Evolutionary conservation across 2,329 filamentous ascomycete species (phyloP), one percentile per base, ranked within the genome.

Genomic region (Massarina eburnea): DNA sequence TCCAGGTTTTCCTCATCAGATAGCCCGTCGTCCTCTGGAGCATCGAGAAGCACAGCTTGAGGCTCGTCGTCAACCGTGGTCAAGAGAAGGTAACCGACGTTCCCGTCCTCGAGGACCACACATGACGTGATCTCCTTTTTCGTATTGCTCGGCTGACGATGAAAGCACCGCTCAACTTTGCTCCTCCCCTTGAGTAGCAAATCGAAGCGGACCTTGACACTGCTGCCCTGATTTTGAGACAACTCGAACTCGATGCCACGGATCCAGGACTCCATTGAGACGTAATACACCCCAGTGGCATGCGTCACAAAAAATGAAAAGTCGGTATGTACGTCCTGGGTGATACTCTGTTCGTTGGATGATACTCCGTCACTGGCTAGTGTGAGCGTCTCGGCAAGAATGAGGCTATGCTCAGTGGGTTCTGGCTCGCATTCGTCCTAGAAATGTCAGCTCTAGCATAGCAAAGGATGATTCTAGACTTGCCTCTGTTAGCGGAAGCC

Each of bases 261-360:
- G 20, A 79, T 73, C 82, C 82, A 86, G 0, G 77, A 72, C 35
- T 75, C 71, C 39, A 85, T 65, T 3, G 79, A 82, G 26, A 85
- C 61, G 48, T 73, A 80, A 48, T 72, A 76, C 4, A 85, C 74
- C 19, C 77, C 80, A 7, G 66, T 74, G 14, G 73, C 66, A 19
- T 78, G 77, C 1, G 82, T 83, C 22, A 83, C 74, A 54, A 82
- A 83, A 49, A 85, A 76, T 14, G 75, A 76, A 57, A 85, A 83
- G 24, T 77, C 75, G 36, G 80, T 80, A 27, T 73, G 71, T 2
- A 77, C 66, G 53, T 84, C 81, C 15, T 70, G 61, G 0, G 80
- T 83, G 55, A 85, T 82, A 3, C 75, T 76, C 12, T 82, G 80
- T 68, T 75, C 60, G 46, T 50, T 81, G 3, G 65, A 66, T 1